Percentiles rank a stretch among this genome's conserved stretches.
These are phyloP conservation scores for Crotalaria pallida DNA, from an alignment of 306 rosid genomes.

Conservation along the genomic window DNA sequence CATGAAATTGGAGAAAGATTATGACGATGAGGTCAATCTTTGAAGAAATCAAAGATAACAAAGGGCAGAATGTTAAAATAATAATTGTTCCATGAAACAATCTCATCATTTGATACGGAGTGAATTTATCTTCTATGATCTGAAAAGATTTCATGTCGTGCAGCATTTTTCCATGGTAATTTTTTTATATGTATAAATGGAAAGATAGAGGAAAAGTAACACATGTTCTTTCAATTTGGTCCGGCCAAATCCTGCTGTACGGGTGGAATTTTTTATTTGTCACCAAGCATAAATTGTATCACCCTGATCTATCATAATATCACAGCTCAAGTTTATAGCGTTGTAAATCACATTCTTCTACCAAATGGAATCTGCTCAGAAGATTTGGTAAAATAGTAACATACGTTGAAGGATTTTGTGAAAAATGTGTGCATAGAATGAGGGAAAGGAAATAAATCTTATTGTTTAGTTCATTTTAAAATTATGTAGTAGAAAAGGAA, in stretches of 20 bases:
- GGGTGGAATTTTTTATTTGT: neutral
- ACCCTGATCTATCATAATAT: neutral
- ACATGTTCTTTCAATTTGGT: neutral
- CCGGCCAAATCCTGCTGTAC: neutral
- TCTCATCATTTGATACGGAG: neutral
- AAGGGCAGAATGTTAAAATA: constrained; percentile 1
- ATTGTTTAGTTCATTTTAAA: neutral
- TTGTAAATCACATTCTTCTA: neutral
- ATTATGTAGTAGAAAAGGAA: neutral
- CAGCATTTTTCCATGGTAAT: neutral
- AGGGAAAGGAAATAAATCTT: neutral
- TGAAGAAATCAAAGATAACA: neutral
- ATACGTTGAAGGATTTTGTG: neutral
- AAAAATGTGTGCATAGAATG: neutral
- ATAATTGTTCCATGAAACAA: neutral
- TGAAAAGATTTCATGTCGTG: neutral
- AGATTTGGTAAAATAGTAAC: neutral
- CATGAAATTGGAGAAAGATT: constrained; percentile 1
- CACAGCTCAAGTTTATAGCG: neutral
- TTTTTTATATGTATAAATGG: neutral
- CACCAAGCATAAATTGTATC: neutral
- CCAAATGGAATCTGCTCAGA: neutral
- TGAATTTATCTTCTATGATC: neutral
- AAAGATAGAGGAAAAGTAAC: neutral
- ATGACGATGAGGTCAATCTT: neutral